A percentile compares a stretch with the other conserved stretches of the same genome.
These are phyloP conservation scores for Calonectria naviculata DNA, from an alignment of 2,329 filamentous ascomycete genomes.

Conservation along the genomic window DNA sequence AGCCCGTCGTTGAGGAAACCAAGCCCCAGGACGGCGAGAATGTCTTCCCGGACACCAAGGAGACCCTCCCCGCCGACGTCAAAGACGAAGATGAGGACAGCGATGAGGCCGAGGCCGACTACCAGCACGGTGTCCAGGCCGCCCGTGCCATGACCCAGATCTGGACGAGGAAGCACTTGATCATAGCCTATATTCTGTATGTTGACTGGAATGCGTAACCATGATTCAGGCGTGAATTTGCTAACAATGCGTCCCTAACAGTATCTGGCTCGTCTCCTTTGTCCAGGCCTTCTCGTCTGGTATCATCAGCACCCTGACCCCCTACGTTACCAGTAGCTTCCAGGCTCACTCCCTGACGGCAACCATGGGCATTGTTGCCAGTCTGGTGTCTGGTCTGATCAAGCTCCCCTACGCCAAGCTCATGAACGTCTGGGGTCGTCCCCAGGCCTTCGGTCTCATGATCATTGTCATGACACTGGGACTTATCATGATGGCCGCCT, in stretches of 20 bases:
- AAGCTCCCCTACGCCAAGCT: slow-evolving; percentile 51
- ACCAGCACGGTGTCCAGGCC: slow-evolving; percentile 20
- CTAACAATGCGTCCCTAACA: slow-evolving; percentile 7
- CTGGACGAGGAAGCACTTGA: slow-evolving; percentile 8
- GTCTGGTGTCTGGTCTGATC: slow-evolving; percentile 42
- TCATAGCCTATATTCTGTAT: slow-evolving; percentile 16
- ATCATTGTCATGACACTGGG: slow-evolving; percentile 51
- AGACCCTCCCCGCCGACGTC: background rate
- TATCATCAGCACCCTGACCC: slow-evolving; percentile 49
- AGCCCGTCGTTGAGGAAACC: slow-evolving; percentile 16
- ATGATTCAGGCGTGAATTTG: background rate
- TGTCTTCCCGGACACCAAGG: slow-evolving; percentile 1
- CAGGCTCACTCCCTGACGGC: slow-evolving; percentile 62
- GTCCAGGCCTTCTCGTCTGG: slow-evolving; percentile 57
- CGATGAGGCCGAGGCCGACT: slow-evolving; percentile 3
- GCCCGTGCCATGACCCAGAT: slow-evolving; percentile 21
- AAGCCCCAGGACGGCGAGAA: slow-evolving; percentile 8
- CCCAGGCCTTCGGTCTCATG: slow-evolving; percentile 47
- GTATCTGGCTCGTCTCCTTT: slow-evolving; percentile 61
- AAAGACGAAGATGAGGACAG: background rate
- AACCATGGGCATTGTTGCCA: slow-evolving; percentile 59
- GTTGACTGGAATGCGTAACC: background rate
- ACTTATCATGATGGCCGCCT: slow-evolving; percentile 68
- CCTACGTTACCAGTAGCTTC: slow-evolving; percentile 61
- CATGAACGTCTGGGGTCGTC: slow-evolving; percentile 51